Base-by-base conservation (phyloP, 257 asterid genomes). In the Osmanthus fragrans region DNA sequence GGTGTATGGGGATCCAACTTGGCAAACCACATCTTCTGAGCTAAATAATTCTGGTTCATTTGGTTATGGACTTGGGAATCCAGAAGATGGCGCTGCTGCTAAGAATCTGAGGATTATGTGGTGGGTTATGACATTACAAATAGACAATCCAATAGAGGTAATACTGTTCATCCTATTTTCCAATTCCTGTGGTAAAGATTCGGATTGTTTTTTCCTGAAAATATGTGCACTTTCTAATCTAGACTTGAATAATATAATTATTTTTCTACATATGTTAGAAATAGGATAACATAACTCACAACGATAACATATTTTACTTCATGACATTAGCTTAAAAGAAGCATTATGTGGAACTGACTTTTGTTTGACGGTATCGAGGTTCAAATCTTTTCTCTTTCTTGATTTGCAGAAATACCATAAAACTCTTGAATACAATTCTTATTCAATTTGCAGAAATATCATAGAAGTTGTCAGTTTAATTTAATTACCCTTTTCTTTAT, bases 121-220 rank as follows among this genome's bases (percentile, higher is more conserved):
- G 92, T 85, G 81, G 85, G 80, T 82, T 88, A 89, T 81, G 91
- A 84, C 69, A 71, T 86, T 75, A 82, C 89, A 33, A 84, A 79
- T 73, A 86, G 92, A 77, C 88, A 89, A 79, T 71, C 89, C 82
- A 86, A 73, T 77, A 89, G 92, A 86, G 94, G 94, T 89, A 87
- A 36, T 75, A 5, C 36, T 72, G 29, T 72, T 72, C 72, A 29
- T 75, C 49, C 12, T 5, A 54, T 21, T 56, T 56, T n/a, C 16
- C 51, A 39, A 7, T 37, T 47, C 65, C 74, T 68, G 67, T 39
- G 12, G 54, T 75, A 12, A 58, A 65, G 72, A 75, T 71, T 12
- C 76, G 67, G 16, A 12, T 30, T 15, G 13, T 10, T 37, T n/a
- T 70, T 70, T 76, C 34, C 29, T 4, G 58, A 51, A 78, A 79